phyloP scores from a whole-genome alignment of 805 yeast genomes.

The Schwanniomyces polymorphus region DNA sequence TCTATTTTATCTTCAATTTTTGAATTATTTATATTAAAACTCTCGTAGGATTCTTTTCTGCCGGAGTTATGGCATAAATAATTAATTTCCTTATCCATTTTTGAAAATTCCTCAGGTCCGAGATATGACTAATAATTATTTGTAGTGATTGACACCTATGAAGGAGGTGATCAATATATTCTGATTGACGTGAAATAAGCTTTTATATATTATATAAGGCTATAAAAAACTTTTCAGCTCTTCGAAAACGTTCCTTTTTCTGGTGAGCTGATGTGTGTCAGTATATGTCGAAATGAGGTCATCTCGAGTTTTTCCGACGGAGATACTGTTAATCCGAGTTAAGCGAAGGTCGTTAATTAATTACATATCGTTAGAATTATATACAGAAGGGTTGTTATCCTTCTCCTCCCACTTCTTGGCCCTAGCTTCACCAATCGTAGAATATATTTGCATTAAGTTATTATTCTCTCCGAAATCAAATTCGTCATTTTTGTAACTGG shows the following conservation, averaged over 20 bases:
- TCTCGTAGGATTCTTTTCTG: not conserved
- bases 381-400: slow-evolving; percentile 21
- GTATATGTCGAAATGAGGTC: not conserved
- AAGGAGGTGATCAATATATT: not conserved
- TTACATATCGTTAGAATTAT: slow-evolving; percentile 10
- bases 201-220: too few relatives aligned
- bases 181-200: not conserved
- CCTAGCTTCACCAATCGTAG: slow-evolving; percentile 27
- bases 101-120: not conserved
- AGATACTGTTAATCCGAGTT: not conserved
- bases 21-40: not conserved
- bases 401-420: slow-evolving; percentile 22
- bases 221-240: not conserved
- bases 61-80: not conserved
- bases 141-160: not conserved
- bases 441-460: slow-evolving; percentile 20
- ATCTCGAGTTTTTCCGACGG: slow-evolving; percentile 1
- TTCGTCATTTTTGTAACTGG: not conserved
- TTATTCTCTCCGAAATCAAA: not conserved
- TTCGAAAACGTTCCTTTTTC: not conserved
- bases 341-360: not conserved
- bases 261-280: not conserved
- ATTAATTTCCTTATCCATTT: not conserved
- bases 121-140: not conserved
- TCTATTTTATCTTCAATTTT: not conserved